Evolutionary conservation across 192 early-diverging fungal species (phyloP).

Genomic region (Rhizoclosmatium sp.): DNA sequence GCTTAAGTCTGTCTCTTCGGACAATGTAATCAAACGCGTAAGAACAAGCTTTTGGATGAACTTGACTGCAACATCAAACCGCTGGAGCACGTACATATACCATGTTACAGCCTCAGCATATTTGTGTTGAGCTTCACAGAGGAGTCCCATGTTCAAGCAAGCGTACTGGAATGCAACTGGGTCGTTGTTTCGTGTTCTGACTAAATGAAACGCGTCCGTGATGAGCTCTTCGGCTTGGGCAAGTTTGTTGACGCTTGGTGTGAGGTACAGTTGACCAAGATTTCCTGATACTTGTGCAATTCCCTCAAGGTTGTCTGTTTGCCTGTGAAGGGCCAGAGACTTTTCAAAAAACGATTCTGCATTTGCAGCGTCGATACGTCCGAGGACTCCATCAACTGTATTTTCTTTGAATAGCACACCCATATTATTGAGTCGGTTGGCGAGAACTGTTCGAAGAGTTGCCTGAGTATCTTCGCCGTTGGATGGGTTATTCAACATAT

Average conservation of each 20-base stretch:
- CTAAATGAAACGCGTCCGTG: slow-evolving; percentile 39
- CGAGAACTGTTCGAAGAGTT: slow-evolving; percentile 26
- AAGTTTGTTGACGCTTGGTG: slow-evolving; percentile 17
- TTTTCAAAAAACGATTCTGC: slow-evolving; percentile 33
- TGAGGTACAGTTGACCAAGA: not conserved
- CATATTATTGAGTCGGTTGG: slow-evolving; percentile 40
- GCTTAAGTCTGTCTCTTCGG: slow-evolving; percentile 26
- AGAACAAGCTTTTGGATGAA: slow-evolving; percentile 27
- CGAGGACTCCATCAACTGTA: not conserved
- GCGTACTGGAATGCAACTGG: too few species aligned
- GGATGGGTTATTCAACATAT: slow-evolving; percentile 34
- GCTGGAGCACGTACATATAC: too few species aligned
- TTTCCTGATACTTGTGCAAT: slow-evolving; percentile 9
- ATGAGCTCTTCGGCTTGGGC: slow-evolving; percentile 37
- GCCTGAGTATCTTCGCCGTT: slow-evolving; percentile 6
- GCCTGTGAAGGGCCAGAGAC: slow-evolving; percentile 32
- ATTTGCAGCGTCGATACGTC: slow-evolving; percentile 30
- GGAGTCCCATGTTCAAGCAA: slow-evolving; percentile 33
- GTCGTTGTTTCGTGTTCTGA: slow-evolving; percentile 9
- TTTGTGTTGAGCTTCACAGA: slow-evolving; percentile 21
- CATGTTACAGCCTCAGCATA: too few species aligned
- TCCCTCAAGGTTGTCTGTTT: slow-evolving; percentile 39
- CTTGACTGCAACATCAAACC: too few species aligned
- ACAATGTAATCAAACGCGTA: slow-evolving; percentile 28
- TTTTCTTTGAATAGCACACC: too few species aligned